Evolutionary conservation across 257 asterid genomes (phyloP), one percentile per base, ranked within the genome.

Genomic region (Schizonepeta tenuifolia): DNA sequence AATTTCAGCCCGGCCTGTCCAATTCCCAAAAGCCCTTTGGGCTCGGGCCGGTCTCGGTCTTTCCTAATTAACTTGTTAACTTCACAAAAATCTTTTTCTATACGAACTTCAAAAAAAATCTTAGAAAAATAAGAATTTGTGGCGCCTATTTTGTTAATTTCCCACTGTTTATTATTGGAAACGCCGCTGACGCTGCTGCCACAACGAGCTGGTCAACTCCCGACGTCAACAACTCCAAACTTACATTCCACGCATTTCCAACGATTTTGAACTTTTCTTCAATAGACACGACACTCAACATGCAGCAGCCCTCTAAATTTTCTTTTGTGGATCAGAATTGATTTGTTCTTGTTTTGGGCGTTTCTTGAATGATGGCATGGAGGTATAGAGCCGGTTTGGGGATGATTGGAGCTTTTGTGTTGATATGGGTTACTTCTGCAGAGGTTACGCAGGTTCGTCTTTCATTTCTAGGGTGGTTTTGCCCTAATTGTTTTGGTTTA

Each of bases 371-470:
- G 67, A 87, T 86, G 97, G 82, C 85, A 56, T 89, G 93, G 93
- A 86, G 82, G 80, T 89, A 91, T 67, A 74, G 67, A 69, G 86
- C 93, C 1, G 96, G 96, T 36, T 75, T 89, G 82, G 91, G 83
- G 57, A 70, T 89, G 80, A 91, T 91, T 68, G 97, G 93, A 70
- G 83, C 86, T 63, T 82, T 87, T 82, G 97, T 91, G 62, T 44
- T 91, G 59, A 87, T 89, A 78, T 91, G 97, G 96, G 97, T 91
- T 70, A 74, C 91, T 75, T 81, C 93, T 53, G 96, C 97, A 6
- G 97, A 91, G 84, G 77, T 89, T 80, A 91, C 97, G n/a, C 95
- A 87, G 97, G 97, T 91, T 46, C 24, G 67, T 15, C n/a, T 47
- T 64, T 1, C 4, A 21, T 60, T 17, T 18, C 44, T 55, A 13